Evolutionary conservation across 139 green algal species (phyloP).

Genomic region (Haematococcus sp.): DNA sequence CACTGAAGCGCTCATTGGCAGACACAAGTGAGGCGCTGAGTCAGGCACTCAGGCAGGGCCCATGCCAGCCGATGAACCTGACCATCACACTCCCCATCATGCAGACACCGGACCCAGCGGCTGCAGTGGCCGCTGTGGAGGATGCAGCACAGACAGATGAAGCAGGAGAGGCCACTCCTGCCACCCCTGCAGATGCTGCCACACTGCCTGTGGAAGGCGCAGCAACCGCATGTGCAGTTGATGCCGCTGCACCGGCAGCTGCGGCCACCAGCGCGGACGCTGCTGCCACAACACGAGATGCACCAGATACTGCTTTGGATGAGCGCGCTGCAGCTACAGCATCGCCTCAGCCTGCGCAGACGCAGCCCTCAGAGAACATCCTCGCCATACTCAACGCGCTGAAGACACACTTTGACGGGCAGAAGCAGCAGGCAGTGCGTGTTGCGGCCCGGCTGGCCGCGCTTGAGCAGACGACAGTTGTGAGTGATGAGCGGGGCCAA

Average conservation of each 20-base stretch:
- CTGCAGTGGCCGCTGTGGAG: too few relatives aligned
- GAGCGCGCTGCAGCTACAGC: not conserved
- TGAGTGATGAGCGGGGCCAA: not conserved
- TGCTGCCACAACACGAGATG: not conserved
- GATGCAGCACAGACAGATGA: too few relatives aligned
- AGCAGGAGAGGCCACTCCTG: too few relatives aligned
- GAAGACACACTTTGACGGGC: too few relatives aligned
- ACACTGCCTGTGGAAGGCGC: not conserved
- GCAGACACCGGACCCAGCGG: too few relatives aligned
- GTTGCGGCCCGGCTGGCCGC: not conserved
- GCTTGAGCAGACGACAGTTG: not conserved
- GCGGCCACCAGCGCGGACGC: not conserved
- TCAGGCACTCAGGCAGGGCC: not conserved
- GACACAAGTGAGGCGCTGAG: not conserved
- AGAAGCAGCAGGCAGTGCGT: too few relatives aligned
- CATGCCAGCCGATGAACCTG: not conserved
- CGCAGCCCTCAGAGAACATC: too few relatives aligned
- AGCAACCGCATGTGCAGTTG: not conserved
- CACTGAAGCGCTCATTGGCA: not conserved
- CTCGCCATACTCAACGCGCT: too few relatives aligned
- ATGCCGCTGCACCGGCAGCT: not conserved
- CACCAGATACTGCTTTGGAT: not conserved
- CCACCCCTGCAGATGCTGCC: too few relatives aligned
- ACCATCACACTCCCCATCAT: conserved; percentile 2
- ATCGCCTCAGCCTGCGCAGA: too few relatives aligned